A percentile compares a stretch with the other conserved stretches of the same genome.
phyloP scores from a whole-genome alignment of 805 yeast genomes.

The Metschnikowia chrysomelidarum region DNA sequence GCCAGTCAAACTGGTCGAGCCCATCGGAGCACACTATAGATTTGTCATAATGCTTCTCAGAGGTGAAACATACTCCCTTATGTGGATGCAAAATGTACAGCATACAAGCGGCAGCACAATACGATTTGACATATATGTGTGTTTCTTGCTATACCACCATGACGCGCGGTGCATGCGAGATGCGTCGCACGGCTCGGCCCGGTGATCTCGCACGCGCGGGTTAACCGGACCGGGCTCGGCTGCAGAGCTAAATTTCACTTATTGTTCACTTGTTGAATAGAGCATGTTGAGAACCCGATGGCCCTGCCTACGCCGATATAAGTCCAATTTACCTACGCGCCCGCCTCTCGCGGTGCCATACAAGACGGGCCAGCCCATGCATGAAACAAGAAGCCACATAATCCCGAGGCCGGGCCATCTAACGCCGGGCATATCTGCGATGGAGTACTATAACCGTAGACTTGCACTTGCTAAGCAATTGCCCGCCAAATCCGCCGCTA shows the following conservation, averaged over 20 bases:
- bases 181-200: constrained; percentile 4
- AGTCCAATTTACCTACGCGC: constrained; percentile 20
- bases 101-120: too few relatives aligned
- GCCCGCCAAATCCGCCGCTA: constrained; percentile 65
- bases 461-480: constrained; percentile 52
- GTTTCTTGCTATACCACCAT: too few relatives aligned
- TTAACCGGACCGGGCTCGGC: constrained; percentile 7
- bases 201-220: constrained; percentile 5
- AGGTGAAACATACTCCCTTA: constrained; percentile 20
- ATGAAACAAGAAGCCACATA: constrained; percentile 78
- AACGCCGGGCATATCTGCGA: constrained; percentile 83
- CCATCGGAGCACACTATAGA: constrained; percentile 9
- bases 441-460: constrained; percentile 78
- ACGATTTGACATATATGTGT: too few relatives aligned
- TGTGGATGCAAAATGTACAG: constrained; percentile 17
- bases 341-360: constrained; percentile 28
- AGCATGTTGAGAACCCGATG: constrained; percentile 2
- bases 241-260: neutral
- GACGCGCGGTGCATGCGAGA: constrained; percentile 7
- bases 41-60: constrained; percentile 3
- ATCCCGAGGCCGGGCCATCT: constrained; percentile 71
- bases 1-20: constrained; percentile 16
- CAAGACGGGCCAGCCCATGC: constrained; percentile 80
- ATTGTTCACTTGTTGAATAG: neutral
- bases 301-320: constrained; percentile 8